Percentiles rank a stretch among this genome's conserved stretches.
These are phyloP conservation scores for Dryas octopetala DNA, from an alignment of 306 rosid genomes.

Conservation along the genomic window DNA sequence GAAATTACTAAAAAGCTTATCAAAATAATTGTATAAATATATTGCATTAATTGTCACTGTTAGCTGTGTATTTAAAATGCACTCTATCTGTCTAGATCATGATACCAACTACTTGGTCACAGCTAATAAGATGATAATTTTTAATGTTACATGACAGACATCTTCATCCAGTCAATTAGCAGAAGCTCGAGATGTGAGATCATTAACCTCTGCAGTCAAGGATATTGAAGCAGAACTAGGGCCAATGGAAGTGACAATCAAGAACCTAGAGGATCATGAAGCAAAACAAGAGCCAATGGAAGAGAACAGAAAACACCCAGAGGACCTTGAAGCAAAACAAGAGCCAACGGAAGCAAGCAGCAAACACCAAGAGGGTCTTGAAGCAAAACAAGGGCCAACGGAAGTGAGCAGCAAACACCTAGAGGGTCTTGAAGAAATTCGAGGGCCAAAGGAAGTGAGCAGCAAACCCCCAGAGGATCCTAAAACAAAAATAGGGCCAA, in stretches of 20 bases:
- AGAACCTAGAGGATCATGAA: constrained; percentile 39
- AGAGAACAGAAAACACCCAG: neutral
- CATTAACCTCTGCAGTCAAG: constrained; percentile 51
- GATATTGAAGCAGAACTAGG: constrained; percentile 57
- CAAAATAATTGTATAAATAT: neutral
- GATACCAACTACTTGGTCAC: constrained; percentile 3
- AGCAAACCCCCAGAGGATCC: neutral
- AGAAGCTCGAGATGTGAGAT: constrained; percentile 60
- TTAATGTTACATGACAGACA: constrained; percentile 39
- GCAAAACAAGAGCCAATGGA: constrained; percentile 47
- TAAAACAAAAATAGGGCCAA: neutral
- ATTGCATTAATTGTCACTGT: neutral
- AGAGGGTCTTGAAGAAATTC: no score
- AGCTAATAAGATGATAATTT: constrained; percentile 14
- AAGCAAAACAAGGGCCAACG: neutral
- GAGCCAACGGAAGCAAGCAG: neutral
- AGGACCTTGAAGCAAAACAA: neutral
- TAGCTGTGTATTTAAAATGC: neutral
- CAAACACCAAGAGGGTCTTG: neutral
- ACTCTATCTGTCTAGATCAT: neutral
- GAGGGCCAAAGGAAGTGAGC: no score
- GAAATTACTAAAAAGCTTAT: neutral
- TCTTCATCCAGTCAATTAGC: constrained; percentile 41
- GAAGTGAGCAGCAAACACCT: neutral
- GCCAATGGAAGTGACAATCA: constrained; percentile 33